Base-by-base conservation (phyloP, 768 basidiomycete species). In the Mycena epipterygia region DNA sequence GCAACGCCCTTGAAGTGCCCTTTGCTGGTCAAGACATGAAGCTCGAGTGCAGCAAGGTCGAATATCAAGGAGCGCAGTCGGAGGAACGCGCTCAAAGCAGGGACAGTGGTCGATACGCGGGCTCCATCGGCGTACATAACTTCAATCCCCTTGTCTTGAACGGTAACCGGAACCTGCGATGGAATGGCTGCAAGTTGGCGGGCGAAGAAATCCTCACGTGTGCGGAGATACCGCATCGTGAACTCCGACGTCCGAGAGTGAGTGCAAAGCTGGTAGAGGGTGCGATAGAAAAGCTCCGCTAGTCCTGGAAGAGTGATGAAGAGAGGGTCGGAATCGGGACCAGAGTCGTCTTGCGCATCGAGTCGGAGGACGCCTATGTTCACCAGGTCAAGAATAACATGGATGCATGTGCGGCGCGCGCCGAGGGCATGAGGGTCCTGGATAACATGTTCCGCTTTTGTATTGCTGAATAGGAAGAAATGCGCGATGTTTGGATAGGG, bases 151-250 rank as follows among this genome's bases (percentile, higher is more conserved):
- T 89, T 87, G 7, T 88, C 86, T 41, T 84, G 83, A 0, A 83
- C 66, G 9, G 83, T 82, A 30, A 85, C 79, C 0, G 94, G 91
- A 0, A 88, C 86, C 66, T 86, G 84, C 30, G 91, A 88, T 2
- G 96, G 93, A 32, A 97, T 85, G 14, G 86, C 89, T 8, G 90
- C 87, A n/a, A 97, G 87, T 76, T 98, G 96, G 2, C 93, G 88
- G 4, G 90, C 89, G 76, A 96, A 96, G 83, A 96, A 98, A 76
- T 96, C 91, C 79, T 97, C 94, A 12, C 92, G 86, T 2, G 94
- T 95, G 39, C 94, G 91, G 37, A 98, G 86, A 77, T 97, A 98
- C 0, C 95, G 90, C 81, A 94, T 91, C 6, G 90, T 91, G 64
- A 91, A 90, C 39, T 91, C 90, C 0, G 94, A 94, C 0, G 96